These are phyloP conservation scores for Aspergillus unguis DNA, from an alignment of 2,329 filamentous ascomycete genomes.

Conservation along the genomic window DNA sequence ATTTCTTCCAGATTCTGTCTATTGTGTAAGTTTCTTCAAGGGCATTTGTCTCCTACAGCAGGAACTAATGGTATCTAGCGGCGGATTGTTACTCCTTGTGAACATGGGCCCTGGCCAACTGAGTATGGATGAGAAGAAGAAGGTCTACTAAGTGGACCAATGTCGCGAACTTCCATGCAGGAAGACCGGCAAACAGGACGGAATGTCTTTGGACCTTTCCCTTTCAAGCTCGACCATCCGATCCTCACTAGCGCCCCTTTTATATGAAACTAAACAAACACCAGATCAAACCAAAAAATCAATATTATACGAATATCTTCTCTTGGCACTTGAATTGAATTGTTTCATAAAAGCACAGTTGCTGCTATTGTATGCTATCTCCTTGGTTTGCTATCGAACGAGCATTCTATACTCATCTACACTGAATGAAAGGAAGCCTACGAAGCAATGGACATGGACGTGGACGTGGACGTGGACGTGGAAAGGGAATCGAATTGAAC, in stretches of 20 bases:
- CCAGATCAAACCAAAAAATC: too few species aligned
- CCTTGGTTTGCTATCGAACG: too few species aligned
- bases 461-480: too few species aligned
- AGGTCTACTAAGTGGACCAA: conserved; percentile 72
- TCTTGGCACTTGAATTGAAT: too few species aligned
- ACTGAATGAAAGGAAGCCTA: too few species aligned
- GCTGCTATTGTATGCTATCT: too few species aligned
- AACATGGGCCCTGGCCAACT: conserved; percentile 98
- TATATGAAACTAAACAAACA: not conserved
- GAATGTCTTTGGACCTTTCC: not conserved
- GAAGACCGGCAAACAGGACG: not conserved
- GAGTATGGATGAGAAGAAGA: conserved; percentile 99
- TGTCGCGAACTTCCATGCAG: not conserved
- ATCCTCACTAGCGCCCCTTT: not conserved
- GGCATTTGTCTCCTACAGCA: not conserved
- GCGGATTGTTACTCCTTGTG: conserved; percentile 90
- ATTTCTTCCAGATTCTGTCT: conserved; percentile 99
- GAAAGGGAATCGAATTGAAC: too few species aligned
- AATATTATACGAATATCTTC: too few species aligned
- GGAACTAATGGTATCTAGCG: conserved; percentile 43
- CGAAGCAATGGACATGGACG: too few species aligned
- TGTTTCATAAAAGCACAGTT: too few species aligned
- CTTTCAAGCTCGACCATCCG: not conserved
- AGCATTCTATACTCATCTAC: too few species aligned
- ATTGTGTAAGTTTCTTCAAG: conserved; percentile 66